Base-by-base conservation (phyloP, 2,329 filamentous ascomycete species). In the Trichothecium roseum region DNA sequence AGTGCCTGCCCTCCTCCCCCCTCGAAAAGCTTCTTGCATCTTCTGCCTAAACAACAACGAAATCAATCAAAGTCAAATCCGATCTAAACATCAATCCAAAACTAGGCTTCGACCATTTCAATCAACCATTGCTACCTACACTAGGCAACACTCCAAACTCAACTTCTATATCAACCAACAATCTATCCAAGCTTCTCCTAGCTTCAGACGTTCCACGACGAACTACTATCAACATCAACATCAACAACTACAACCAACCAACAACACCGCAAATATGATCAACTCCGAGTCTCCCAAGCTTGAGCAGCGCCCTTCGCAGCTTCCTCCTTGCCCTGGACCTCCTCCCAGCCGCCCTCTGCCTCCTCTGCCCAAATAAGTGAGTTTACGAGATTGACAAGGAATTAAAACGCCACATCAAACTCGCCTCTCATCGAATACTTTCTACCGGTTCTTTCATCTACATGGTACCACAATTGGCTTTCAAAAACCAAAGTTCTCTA, bases 321-420 rank as follows among this genome's bases (percentile, higher is more conserved):
- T 80, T 45, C 75, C 75, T 62, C 75, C 75, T 47, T 79, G 74
- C 70, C 74, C 75, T 37, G 75, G 75, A 48, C 75, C 75, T 41
- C 75, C 75, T 50, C 75, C 75, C 43, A 74, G 68, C 59, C 66
- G 75, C 37, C 75, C 75, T 59, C 71, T 79, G 36, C 75, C 75
- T 56, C 71, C 74, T 58, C 69, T 79, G 42, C 75, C 75, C 54
- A 78, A n/a, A n/a, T n/a, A n/a, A 76, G 63, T 65, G 69, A 51
- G 64, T 62, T 47, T 74, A 74, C 49, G 40, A 14, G 22, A 15
- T 5, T 10, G 20, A 22, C n/a, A 13, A 14, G 32, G 9, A 15
- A 17, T 5, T 34, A 10, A 9, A 13, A n/a, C n/a, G n/a, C n/a
- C n/a, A n/a, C n/a, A n/a, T n/a, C n/a, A n/a, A n/a, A n/a, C n/a